phyloP scores from a whole-genome alignment of 1,139 yeast genomes.

The Suhomyces coccinellae region DNA sequence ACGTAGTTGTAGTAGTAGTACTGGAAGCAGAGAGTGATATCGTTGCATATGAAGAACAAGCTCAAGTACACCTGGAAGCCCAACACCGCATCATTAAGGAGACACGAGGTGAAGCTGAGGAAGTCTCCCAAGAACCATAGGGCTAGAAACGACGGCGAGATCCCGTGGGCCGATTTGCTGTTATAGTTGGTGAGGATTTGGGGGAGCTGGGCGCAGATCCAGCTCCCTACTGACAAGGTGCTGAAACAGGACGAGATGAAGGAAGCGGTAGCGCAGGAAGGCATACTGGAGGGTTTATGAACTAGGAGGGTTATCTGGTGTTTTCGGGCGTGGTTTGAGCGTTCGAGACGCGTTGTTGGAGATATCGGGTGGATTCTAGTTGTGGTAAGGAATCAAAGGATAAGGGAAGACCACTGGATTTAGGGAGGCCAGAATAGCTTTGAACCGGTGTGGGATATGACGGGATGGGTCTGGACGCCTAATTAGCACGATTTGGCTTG shows the following conservation, averaged over 20 bases:
- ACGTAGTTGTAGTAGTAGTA: constrained; percentile 66
- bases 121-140: constrained; percentile 88
- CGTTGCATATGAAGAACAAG: constrained; percentile 72
- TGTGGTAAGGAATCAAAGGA: background rate
- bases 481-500: background rate
- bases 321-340: background rate
- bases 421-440: background rate
- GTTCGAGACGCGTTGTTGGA: background rate
- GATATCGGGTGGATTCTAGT: background rate
- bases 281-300: background rate
- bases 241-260: constrained; percentile 33
- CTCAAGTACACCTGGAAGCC: constrained; percentile 77
- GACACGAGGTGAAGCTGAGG: constrained; percentile 75
- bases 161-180: constrained; percentile 81
- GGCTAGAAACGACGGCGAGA: constrained; percentile 71
- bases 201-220: constrained; percentile 89
- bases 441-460: background rate
- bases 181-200: constrained; percentile 77
- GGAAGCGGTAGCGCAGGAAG: constrained; percentile 4
- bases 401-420: too few relatives aligned
- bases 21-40: constrained; percentile 68
- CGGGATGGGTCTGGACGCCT: background rate
- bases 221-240: constrained; percentile 44
- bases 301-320: background rate
- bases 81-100: constrained; percentile 69